Conservation (phyloP, 192 early-diverging fungal species). For the Kickxella alabastrina region DNA sequence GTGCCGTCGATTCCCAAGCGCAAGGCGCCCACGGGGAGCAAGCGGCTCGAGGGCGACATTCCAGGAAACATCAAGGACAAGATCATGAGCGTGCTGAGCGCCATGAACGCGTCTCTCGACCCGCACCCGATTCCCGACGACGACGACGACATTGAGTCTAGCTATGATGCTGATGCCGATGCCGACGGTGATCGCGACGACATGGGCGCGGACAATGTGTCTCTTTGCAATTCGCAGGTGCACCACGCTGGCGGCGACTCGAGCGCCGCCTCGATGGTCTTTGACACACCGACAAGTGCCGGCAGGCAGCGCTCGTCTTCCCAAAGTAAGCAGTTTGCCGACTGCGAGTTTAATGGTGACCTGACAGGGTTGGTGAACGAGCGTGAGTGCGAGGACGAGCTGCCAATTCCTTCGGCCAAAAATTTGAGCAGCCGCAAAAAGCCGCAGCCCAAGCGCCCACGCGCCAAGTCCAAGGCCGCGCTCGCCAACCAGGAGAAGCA, state of each 20-base stretch:
- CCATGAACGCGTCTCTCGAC: conserved; percentile 39
- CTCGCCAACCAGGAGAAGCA: not conserved
- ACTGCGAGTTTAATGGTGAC: not conserved
- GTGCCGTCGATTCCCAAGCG: conserved; percentile 12
- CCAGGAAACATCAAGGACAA: conserved; percentile 35
- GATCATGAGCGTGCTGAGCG: conserved; percentile 24
- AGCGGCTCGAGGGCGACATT: conserved; percentile 44
- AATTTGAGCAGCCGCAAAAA: conserved; percentile 5
- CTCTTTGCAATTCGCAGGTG: too few species aligned
- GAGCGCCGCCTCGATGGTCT: conserved; percentile 3
- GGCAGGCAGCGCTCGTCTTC: not conserved
- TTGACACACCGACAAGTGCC: not conserved
- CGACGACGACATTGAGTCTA: conserved; percentile 5
- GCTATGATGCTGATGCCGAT: conserved; percentile 10
- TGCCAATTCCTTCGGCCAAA: not conserved
- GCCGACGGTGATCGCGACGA: conserved; percentile 8
- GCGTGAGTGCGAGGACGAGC: not conserved
- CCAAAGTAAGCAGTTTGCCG: not conserved
- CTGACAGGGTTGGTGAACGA: not conserved
- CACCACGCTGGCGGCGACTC: not conserved
- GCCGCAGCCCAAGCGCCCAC: conserved; percentile 10
- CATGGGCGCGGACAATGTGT: not conserved
- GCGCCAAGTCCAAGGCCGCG: conserved; percentile 16
- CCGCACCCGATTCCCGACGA: conserved; percentile 34
- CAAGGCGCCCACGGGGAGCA: conserved; percentile 45